phyloP scores from a whole-genome alignment of 805 yeast species.

The Teunomyces stri region DNA sequence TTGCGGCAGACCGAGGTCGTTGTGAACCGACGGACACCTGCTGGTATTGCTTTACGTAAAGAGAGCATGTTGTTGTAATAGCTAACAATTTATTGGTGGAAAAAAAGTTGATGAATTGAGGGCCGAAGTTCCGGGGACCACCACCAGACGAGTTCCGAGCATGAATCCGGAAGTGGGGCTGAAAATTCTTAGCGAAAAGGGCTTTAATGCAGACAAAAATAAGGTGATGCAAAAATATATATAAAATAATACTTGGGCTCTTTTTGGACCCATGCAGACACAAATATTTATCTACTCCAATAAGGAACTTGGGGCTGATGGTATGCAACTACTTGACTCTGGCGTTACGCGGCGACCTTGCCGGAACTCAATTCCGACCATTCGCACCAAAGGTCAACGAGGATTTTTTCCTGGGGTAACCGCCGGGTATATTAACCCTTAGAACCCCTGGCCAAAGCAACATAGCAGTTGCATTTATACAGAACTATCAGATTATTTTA shows the following conservation, averaged over 20 bases:
- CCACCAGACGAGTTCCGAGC: not conserved
- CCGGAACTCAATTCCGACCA: too few relatives aligned
- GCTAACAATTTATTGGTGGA: constrained; percentile 1
- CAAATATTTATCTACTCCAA: too few relatives aligned
- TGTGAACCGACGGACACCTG: constrained; percentile 25
- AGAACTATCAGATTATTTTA: not conserved
- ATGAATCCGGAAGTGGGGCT: not conserved
- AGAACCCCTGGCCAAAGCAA: not conserved
- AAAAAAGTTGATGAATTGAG: constrained; percentile 1
- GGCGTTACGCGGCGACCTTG: too few relatives aligned
- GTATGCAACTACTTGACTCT: too few relatives aligned
- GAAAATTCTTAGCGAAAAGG: not conserved
- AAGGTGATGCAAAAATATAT: too few relatives aligned
- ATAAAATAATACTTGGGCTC: too few relatives aligned
- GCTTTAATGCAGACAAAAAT: too few relatives aligned
- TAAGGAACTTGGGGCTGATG: too few relatives aligned
- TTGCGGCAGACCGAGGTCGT: constrained; percentile 27
- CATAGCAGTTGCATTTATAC: not conserved
- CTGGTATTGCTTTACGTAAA: constrained; percentile 4
- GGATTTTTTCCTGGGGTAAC: constrained; percentile 1
- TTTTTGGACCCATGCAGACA: too few relatives aligned
- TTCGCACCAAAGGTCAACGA: not conserved
- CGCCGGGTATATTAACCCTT: not conserved
- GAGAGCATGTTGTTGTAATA: constrained; percentile 10
- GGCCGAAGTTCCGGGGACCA: not conserved